Conservation (phyloP, 2,329 filamentous ascomycete species). For the Sphaerulina musiva region DNA sequence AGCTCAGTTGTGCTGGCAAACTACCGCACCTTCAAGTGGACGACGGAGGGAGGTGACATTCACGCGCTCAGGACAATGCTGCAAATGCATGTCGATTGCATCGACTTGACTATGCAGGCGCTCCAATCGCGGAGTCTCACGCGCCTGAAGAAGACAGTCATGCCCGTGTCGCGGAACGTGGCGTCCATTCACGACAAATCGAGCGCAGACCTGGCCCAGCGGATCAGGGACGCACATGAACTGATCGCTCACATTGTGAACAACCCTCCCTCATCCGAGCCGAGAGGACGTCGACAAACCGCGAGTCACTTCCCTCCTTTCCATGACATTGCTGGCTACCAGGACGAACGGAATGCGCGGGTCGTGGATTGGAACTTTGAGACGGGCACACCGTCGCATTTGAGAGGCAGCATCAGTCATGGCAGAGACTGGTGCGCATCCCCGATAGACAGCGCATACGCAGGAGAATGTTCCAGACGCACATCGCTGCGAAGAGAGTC, state of each 20-base stretch:
- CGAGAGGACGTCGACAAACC: constrained; percentile 14
- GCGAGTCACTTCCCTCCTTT: constrained; percentile 14
- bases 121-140: constrained; percentile 38
- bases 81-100: constrained; percentile 39
- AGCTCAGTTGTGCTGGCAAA: constrained; percentile 38
- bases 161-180: constrained; percentile 32
- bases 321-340: background rate
- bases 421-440: constrained; percentile 7
- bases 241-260: constrained; percentile 27
- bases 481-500: constrained; percentile 22
- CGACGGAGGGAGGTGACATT: constrained; percentile 40
- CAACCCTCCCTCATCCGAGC: constrained; percentile 19
- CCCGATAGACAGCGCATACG: constrained; percentile 20
- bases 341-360: constrained; percentile 2
- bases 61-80: constrained; percentile 37
- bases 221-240: constrained; percentile 29
- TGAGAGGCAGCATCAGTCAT: constrained; percentile 16
- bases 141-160: constrained; percentile 29
- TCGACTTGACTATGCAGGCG: constrained; percentile 38
- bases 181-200: constrained; percentile 28
- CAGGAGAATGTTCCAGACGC: constrained; percentile 7
- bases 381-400: constrained; percentile 19
- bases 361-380: constrained; percentile 24
- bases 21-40: constrained; percentile 43
- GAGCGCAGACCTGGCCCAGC: constrained; percentile 24